phyloP scores from a whole-genome alignment of 495 filamentous ascomycete species.

The Glonium stellatum region DNA sequence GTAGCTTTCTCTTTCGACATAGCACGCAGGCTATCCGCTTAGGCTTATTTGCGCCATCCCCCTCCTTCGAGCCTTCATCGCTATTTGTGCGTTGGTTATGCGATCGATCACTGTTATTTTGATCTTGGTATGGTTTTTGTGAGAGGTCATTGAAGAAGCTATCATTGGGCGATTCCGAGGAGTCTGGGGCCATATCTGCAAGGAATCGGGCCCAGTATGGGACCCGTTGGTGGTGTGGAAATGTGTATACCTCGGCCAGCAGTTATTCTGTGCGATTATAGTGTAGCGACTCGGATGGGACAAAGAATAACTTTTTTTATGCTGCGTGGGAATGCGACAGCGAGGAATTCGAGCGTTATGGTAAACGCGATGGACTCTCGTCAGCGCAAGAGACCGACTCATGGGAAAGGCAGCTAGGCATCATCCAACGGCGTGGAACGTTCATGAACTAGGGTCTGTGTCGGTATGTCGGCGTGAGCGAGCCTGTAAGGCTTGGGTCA shows the following conservation, averaged over 20 bases:
- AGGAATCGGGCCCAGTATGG: not conserved
- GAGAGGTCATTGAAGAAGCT: slow-evolving; percentile 52
- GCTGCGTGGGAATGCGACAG: not conserved
- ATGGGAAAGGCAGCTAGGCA: not conserved
- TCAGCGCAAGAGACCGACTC: not conserved
- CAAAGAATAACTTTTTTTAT: not conserved
- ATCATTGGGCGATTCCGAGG: slow-evolving; percentile 25
- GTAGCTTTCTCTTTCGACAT: slow-evolving; percentile 87
- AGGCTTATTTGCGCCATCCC: slow-evolving; percentile 65
- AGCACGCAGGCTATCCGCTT: slow-evolving; percentile 97
- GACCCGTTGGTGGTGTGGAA: not conserved
- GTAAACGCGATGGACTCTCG: not conserved
- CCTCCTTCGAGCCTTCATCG: slow-evolving; percentile 40
- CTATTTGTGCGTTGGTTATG: slow-evolving; percentile 18
- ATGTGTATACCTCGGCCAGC: not conserved
- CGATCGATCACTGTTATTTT: slow-evolving; percentile 2
- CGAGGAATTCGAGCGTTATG: not conserved
- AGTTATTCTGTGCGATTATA: not conserved
- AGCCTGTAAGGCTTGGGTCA: not conserved
- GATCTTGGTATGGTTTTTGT: slow-evolving; percentile 38
- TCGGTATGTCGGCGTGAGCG: not conserved
- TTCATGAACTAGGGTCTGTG: too few species aligned
- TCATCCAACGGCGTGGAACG: not conserved
- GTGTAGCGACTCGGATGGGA: not conserved
- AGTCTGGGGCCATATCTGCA: slow-evolving; percentile 16